phyloP scores from a whole-genome alignment of 2,329 filamentous ascomycete genomes.

The Phialocephala subalpina region DNA sequence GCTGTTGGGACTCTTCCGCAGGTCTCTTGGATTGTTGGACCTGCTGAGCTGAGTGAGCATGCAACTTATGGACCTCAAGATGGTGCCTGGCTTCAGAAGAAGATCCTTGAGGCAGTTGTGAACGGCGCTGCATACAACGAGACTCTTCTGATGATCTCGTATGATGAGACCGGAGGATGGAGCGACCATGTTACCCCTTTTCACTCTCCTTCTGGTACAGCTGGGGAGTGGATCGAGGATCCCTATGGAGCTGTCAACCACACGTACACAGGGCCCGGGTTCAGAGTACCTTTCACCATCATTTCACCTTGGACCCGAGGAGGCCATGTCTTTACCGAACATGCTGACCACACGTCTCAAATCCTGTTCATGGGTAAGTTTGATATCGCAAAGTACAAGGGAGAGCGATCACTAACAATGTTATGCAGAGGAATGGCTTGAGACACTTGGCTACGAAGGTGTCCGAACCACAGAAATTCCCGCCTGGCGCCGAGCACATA shows the following conservation, averaged over 20 bases:
- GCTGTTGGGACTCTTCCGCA: slow-evolving; percentile 59
- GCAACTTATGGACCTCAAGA: slow-evolving; percentile 60
- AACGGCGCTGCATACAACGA: slow-evolving; percentile 55
- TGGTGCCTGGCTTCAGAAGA: slow-evolving; percentile 62
- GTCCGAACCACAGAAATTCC: slow-evolving; percentile 52
- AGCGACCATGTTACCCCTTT: slow-evolving; percentile 63
- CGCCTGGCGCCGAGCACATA: slow-evolving; percentile 54
- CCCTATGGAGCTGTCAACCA: slow-evolving; percentile 51
- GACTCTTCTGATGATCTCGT: slow-evolving; percentile 32
- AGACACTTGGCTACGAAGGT: slow-evolving; percentile 48
- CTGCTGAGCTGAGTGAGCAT: slow-evolving; percentile 60
- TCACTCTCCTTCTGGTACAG: slow-evolving; percentile 56
- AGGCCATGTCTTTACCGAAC: slow-evolving; percentile 60
- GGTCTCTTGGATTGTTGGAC: slow-evolving; percentile 58
- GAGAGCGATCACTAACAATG: background rate
- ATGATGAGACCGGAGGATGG: slow-evolving; percentile 58
- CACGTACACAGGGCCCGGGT: slow-evolving; percentile 53
- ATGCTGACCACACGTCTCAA: slow-evolving; percentile 62
- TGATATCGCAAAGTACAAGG: background rate
- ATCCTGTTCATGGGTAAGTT: slow-evolving; percentile 53
- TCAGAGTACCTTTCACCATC: slow-evolving; percentile 60
- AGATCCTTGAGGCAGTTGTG: slow-evolving; percentile 59
- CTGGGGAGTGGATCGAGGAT: slow-evolving; percentile 61
- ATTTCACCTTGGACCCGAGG: slow-evolving; percentile 63
- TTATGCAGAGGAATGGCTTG: slow-evolving; percentile 54